Conservation (phyloP, 73 alveolate species). For the Paramecium octaurelia region DNA sequence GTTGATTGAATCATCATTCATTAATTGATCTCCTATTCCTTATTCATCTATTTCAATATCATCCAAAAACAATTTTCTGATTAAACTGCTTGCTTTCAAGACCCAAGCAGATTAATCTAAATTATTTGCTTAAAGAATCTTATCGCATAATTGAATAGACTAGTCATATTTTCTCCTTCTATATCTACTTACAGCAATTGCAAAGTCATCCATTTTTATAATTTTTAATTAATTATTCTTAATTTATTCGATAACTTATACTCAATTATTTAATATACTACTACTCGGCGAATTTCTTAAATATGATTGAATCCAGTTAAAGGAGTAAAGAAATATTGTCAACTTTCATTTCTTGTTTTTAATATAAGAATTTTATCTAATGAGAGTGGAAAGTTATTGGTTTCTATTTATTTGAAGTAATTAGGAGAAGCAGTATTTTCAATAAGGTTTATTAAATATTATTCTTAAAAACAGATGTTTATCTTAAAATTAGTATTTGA, state of each 20-base stretch:
- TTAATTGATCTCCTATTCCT: slow-evolving; percentile 76
- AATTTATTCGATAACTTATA: neutral
- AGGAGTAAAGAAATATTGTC: too few species aligned
- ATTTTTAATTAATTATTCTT: neutral
- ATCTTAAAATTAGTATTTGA: too few species aligned
- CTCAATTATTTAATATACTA: neutral
- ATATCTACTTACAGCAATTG: slow-evolving; percentile 85
- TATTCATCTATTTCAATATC: slow-evolving; percentile 94
- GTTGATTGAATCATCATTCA: slow-evolving; percentile 93
- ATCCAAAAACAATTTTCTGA: slow-evolving; percentile 88
- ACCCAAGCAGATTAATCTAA: slow-evolving; percentile 93
- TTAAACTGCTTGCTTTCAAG: slow-evolving; percentile 87
- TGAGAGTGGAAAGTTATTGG: too few species aligned
- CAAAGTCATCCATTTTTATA: slow-evolving; percentile 83
- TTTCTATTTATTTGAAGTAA: too few species aligned
- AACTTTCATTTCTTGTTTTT: too few species aligned
- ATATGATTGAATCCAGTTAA: too few species aligned
- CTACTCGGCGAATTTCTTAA: neutral
- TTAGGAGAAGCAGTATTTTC: too few species aligned
- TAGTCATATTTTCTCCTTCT: slow-evolving; percentile 88
- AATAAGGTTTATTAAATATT: too few species aligned
- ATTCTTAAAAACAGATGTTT: too few species aligned
- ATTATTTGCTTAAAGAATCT: slow-evolving; percentile 76
- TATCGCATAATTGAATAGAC: slow-evolving; percentile 83
- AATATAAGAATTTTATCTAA: too few species aligned